Evolutionary conservation across 2,329 filamentous ascomycete genomes (phyloP), one percentile per base, ranked within the genome.

Genomic region (Chaetomiaceae sp.): DNA sequence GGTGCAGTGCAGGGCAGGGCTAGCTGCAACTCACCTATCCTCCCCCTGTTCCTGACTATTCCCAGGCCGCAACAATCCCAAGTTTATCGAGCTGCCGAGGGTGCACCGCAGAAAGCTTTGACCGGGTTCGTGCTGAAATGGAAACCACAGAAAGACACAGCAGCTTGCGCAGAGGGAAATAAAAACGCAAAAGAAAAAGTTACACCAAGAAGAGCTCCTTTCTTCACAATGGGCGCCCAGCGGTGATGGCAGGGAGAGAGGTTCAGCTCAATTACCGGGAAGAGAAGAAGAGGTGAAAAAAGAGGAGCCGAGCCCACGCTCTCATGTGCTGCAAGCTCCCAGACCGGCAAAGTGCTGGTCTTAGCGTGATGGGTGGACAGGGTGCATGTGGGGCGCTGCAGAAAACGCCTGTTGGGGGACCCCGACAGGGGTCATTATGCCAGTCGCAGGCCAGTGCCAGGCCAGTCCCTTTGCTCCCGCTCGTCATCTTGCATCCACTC

Each of bases 291-390:
- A 49, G 38, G 34, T 45, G 43, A 34, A 52, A 53, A 58, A 54
- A 53, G 54, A 58, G 54, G 48, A 55, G 54, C 56, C 30, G 36
- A 43, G 25, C 42, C 44, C 36, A 43, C 20, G 14, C 38, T 34
- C 48, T 40, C 53, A 44, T 48, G 48, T 33, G 41, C 27, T 54
- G 50, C 33, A 21, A 44, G 44, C 33, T 38, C 46, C 56, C 45
- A 44, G 38, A 51, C 13, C 18, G 48, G 54, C 36, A 53, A 54
- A 45, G 41, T 23, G 54, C 48, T 42, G 41, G 41, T 30, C 23
- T 53, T 53, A 53, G 48, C 47, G 54, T 50, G 48, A 47, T 38
- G 46, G 37, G 47, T 23, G 13, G 32, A 14, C 23, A 27, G 37
- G 30, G 48, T 2, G 4, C 5, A 25, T 34, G 34, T n/a, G 16